Percentiles rank a stretch among this genome's conserved stretches.
These are phyloP conservation scores for Aspergillus pseudoglaucus DNA, from an alignment of 2,329 filamentous ascomycete genomes.

Conservation along the genomic window DNA sequence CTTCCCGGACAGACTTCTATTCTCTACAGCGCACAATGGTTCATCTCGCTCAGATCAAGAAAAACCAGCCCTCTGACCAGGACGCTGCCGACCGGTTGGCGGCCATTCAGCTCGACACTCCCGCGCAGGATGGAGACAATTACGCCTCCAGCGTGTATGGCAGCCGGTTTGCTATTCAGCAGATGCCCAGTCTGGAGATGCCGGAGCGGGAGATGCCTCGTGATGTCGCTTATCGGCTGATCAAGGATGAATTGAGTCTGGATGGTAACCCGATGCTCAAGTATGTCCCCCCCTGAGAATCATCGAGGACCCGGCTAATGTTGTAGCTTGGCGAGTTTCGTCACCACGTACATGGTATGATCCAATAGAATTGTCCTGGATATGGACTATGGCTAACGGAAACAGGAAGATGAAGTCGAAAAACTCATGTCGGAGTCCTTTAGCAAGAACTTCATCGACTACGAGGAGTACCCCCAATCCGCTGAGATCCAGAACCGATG, in stretches of 20 bases:
- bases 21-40: neutral
- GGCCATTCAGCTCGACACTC: constrained; percentile 40
- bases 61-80: neutral
- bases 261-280: constrained; percentile 83
- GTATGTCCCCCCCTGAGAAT: constrained; percentile 18
- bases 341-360: constrained; percentile 88
- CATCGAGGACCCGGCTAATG: neutral
- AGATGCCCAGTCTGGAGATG: constrained; percentile 79
- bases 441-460: constrained; percentile 92
- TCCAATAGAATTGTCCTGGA: neutral
- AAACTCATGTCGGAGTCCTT: constrained; percentile 91
- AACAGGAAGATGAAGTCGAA: constrained; percentile 83
- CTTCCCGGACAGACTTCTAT: too few relatives aligned
- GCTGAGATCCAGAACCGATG: constrained; percentile 88
- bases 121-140: constrained; percentile 34
- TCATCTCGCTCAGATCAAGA: neutral
- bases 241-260: constrained; percentile 86
- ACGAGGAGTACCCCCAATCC: constrained; percentile 75
- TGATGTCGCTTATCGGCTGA: constrained; percentile 92
- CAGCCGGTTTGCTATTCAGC: constrained; percentile 70
- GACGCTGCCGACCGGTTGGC: constrained; percentile 34
- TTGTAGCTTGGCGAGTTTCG: constrained; percentile 75
- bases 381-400: neutral
- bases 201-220: constrained; percentile 84
- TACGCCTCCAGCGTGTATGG: constrained; percentile 80